A percentile compares a stretch with the other conserved stretches of the same genome.
phyloP scores from a whole-genome alignment of 2,329 filamentous ascomycete genomes.

The Allantophomopsis cytisporea region DNA sequence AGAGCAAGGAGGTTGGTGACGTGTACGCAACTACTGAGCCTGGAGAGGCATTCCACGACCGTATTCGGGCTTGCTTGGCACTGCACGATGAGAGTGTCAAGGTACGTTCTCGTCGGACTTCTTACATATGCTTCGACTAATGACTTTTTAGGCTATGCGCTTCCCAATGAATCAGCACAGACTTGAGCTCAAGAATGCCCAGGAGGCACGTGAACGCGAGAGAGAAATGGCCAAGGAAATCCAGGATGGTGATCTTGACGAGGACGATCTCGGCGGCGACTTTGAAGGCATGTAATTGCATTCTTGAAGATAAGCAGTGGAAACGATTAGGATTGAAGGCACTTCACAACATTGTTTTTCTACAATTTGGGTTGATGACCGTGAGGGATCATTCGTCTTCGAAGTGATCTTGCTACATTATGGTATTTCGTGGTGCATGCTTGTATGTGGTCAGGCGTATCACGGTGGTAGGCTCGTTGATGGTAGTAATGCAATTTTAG shows the following conservation, averaged over 20 bases:
- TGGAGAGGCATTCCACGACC: constrained; percentile 93
- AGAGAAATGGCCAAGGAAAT: constrained; percentile 98
- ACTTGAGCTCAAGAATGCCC: constrained; percentile 91
- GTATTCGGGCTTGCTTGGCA: constrained; percentile 80
- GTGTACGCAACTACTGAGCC: constrained; percentile 94
- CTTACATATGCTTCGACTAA: neutral
- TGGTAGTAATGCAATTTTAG: no score
- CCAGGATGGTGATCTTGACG: constrained; percentile 91
- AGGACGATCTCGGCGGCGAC: constrained; percentile 89
- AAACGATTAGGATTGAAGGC: constrained; percentile 11
- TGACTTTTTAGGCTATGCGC: constrained; percentile 66
- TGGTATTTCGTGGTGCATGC: no score
- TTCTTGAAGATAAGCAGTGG: neutral
- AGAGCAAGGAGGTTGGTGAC: constrained; percentile 92
- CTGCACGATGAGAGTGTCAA: constrained; percentile 98
- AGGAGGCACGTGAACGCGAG: constrained; percentile 94
- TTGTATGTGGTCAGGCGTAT: no score
- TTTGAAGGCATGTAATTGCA: constrained; percentile 79
- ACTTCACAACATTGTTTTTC: constrained; percentile 17
- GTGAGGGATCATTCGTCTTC: no score
- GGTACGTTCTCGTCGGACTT: constrained; percentile 34
- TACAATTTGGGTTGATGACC: constrained; percentile 4
- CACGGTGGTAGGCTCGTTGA: no score
- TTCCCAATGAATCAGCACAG: constrained; percentile 99
- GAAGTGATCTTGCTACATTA: no score